These are phyloP conservation scores for Ceratocystis diversiconidia DNA, from an alignment of 2,329 filamentous ascomycete species.

Conservation along the genomic window DNA sequence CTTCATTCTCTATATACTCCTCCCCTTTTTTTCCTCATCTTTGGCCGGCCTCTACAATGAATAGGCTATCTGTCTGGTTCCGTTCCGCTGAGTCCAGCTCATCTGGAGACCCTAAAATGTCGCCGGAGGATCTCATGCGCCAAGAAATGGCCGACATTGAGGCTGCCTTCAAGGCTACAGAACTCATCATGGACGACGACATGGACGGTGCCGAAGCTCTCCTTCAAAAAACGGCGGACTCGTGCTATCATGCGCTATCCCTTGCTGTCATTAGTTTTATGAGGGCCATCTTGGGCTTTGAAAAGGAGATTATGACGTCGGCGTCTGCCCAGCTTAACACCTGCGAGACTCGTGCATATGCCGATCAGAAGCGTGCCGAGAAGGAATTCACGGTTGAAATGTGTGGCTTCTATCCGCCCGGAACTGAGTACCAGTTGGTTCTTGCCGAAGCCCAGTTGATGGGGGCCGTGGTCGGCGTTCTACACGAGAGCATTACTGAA, in stretches of 20 bases:
- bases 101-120: background rate
- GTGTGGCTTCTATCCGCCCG: slow-evolving; percentile 54
- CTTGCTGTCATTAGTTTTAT: slow-evolving; percentile 73
- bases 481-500: slow-evolving; percentile 88
- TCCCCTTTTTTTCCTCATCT: background rate
- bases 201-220: slow-evolving; percentile 67
- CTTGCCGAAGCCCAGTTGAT: slow-evolving; percentile 79
- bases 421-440: slow-evolving; percentile 75
- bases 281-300: slow-evolving; percentile 73
- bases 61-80: slow-evolving; percentile 38
- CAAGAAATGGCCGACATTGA: slow-evolving; percentile 41
- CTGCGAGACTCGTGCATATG: slow-evolving; percentile 62
- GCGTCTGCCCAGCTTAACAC: slow-evolving; percentile 57
- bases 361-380: slow-evolving; percentile 62
- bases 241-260: slow-evolving; percentile 79
- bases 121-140: slow-evolving; percentile 24
- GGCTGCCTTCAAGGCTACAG: slow-evolving; percentile 49
- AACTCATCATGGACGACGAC: slow-evolving; percentile 76
- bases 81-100: slow-evolving; percentile 26
- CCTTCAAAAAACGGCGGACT: slow-evolving; percentile 51
- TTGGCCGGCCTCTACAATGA: slow-evolving; percentile 27
- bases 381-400: slow-evolving; percentile 36
- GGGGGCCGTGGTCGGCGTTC: slow-evolving; percentile 71
- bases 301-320: slow-evolving; percentile 80
- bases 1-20: background rate